Conservation (phyloP, 805 yeast genomes). For the Peterozyma xylosa region DNA sequence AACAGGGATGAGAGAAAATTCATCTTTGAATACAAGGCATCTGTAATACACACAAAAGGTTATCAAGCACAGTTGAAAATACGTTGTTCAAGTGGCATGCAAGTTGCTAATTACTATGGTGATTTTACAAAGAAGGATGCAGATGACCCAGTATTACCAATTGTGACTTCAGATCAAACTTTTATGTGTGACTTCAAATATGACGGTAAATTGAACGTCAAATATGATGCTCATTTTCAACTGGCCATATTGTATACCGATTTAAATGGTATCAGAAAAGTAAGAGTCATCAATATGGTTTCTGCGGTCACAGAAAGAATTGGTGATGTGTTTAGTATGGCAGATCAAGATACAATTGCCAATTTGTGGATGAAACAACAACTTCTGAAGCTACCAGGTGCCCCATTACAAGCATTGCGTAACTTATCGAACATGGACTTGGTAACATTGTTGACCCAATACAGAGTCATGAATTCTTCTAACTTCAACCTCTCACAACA, state of each 20-base stretch:
- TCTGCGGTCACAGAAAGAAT: constrained; percentile 72
- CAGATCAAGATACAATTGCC: constrained; percentile 64
- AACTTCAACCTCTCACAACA: constrained; percentile 45
- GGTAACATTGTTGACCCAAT: constrained; percentile 50
- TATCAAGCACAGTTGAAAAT: constrained; percentile 78
- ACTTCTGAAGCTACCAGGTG: constrained; percentile 28
- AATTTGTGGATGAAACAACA: constrained; percentile 48
- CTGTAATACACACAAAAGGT: constrained; percentile 48
- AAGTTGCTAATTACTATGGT: constrained; percentile 70
- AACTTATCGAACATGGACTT: constrained; percentile 29
- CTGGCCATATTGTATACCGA: constrained; percentile 85
- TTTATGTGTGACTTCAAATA: constrained; percentile 66
- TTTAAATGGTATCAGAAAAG: constrained; percentile 65
- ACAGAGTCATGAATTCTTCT: constrained; percentile 39
- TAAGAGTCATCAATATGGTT: constrained; percentile 80
- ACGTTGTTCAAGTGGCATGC: constrained; percentile 83
- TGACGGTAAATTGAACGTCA: constrained; percentile 66
- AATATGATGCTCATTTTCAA: constrained; percentile 82
- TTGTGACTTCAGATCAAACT: constrained; percentile 53
- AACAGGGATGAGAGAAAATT: constrained; percentile 65
- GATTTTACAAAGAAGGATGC: constrained; percentile 32
- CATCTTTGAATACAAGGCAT: constrained; percentile 49
- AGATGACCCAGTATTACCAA: constrained; percentile 65
- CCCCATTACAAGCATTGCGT: constrained; percentile 25
- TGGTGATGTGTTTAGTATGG: constrained; percentile 67